Base-by-base conservation (phyloP, 2,329 filamentous ascomycete species). In the Mollisia scopiformis region DNA sequence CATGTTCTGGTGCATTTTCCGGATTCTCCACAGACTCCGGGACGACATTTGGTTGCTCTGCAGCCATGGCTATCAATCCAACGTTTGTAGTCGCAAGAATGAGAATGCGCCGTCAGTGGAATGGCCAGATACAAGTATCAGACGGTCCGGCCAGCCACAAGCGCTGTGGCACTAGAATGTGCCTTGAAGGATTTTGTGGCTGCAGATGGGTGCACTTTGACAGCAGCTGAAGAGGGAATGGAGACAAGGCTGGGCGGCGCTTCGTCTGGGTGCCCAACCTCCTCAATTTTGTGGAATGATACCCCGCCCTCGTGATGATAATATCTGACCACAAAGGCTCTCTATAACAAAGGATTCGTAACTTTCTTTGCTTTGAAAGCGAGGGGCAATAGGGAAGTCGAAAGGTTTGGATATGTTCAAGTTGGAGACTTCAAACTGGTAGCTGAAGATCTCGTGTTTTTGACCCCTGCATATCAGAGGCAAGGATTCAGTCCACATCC, bases 171-270 rank as follows among this genome's bases (percentile, higher is more conserved):
- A 27, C 16, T n/a, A 31, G 7, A 47, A 7, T 47, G 8, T 47
- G 43, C 43, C 43, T 47, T 27, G 43, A 47, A 47, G 43, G 43
- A 47, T 47, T 47, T 27, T 16, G 43, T 47, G 51, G 51, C 33
- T 54, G 51, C 51, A 54, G 33, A 54, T 53, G 11, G 31, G n/a
- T 41, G 33, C 21, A n/a, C 7, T 16, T 25, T 27, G 30, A 28
- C 19, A 41, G 51, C 35, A 37, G 51, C 33, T 43, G 23, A 54
- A 35, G 50, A 14, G 35, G 27, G 16, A 25, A 41, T 14, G 35
- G n/a, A n/a, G n/a, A n/a, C 33, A 35, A 54, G 51, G 51, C 51
- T 54, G 51, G 33, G n/a, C n/a, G n/a, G n/a, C 21, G 33, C 23
- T 54, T 41, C 19, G 8, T 30, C 25, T 35, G 21, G 43, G 16